These are phyloP conservation scores for Dryadomyces quercivorus DNA, from an alignment of 2,329 filamentous ascomycete genomes.

Conservation along the genomic window DNA sequence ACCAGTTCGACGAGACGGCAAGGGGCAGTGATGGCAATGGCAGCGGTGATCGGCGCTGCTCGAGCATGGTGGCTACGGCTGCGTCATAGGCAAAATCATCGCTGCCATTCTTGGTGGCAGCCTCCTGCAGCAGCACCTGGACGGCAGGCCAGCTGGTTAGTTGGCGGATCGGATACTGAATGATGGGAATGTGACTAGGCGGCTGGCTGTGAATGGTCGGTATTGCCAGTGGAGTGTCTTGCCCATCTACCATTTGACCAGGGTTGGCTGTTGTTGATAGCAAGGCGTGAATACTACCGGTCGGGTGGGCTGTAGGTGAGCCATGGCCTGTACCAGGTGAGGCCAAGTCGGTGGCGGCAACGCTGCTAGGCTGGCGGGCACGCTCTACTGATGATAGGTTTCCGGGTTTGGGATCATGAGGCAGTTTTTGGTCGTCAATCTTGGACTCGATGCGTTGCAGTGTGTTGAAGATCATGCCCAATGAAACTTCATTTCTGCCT, in stretches of 20 bases:
- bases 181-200: constrained; percentile 8
- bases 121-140: constrained; percentile 1
- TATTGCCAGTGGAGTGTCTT: neutral
- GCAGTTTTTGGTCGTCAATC: constrained; percentile 24
- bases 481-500: constrained; percentile 36
- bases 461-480: constrained; percentile 41
- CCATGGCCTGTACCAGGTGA: constrained; percentile 3
- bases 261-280: neutral
- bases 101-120: neutral
- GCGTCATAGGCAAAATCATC: constrained; percentile 6
- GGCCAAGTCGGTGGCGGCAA: neutral
- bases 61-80: constrained; percentile 27
- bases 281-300: constrained; percentile 12
- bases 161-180: constrained; percentile 13
- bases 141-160: constrained; percentile 12
- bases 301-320: constrained; percentile 12
- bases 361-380: constrained; percentile 1
- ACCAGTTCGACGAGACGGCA: constrained; percentile 26
- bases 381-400: neutral
- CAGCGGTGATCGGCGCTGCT: constrained; percentile 31
- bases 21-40: constrained; percentile 18
- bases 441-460: constrained; percentile 39
- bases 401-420: neutral
- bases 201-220: neutral
- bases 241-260: neutral